A percentile compares a stretch with the other conserved stretches of the same genome.
These are phyloP conservation scores for Punctularia strigosozonata DNA, from an alignment of 768 basidiomycete species.

Conservation along the genomic window DNA sequence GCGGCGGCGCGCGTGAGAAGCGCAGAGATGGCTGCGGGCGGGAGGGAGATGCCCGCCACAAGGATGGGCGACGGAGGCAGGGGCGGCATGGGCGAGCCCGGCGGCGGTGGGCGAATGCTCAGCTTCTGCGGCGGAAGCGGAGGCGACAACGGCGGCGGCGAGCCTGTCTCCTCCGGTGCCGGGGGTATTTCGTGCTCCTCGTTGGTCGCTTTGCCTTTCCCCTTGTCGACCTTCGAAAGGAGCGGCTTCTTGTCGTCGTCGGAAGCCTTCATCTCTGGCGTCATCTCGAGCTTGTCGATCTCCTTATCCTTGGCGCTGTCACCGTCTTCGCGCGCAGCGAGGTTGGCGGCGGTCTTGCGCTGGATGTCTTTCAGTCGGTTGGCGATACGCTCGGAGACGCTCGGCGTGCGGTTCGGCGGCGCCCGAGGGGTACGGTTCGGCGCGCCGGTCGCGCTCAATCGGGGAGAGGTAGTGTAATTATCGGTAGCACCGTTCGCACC, in stretches of 20 bases:
- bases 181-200: slow-evolving; percentile 14
- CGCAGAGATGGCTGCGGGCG: slow-evolving; percentile 52
- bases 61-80: slow-evolving; percentile 44
- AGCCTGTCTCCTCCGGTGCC: slow-evolving; percentile 24
- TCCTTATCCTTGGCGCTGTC: slow-evolving; percentile 18
- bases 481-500: slow-evolving; percentile 43
- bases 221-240: slow-evolving; percentile 65
- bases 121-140: slow-evolving; percentile 32
- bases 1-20: slow-evolving; percentile 60
- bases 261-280: no score
- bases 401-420: slow-evolving; percentile 54
- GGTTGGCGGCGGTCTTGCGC: slow-evolving; percentile 29
- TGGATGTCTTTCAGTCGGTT: slow-evolving; percentile 75
- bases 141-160: slow-evolving; percentile 57
- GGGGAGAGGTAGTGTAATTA: slow-evolving; percentile 75
- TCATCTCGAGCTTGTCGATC: slow-evolving; percentile 21
- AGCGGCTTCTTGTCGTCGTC: no score
- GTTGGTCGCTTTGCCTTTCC: slow-evolving; percentile 59
- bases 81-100: slow-evolving; percentile 23
- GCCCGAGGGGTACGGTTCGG: slow-evolving; percentile 22
- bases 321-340: slow-evolving; percentile 20
- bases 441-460: slow-evolving; percentile 44
- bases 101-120: slow-evolving; percentile 20
- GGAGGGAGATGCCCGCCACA: slow-evolving; percentile 63
- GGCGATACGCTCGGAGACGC: slow-evolving; percentile 80